Evolutionary conservation across 768 basidiomycete genomes (phyloP), one percentile per base, ranked within the genome.

Genomic region (Boletus rex-veris): DNA sequence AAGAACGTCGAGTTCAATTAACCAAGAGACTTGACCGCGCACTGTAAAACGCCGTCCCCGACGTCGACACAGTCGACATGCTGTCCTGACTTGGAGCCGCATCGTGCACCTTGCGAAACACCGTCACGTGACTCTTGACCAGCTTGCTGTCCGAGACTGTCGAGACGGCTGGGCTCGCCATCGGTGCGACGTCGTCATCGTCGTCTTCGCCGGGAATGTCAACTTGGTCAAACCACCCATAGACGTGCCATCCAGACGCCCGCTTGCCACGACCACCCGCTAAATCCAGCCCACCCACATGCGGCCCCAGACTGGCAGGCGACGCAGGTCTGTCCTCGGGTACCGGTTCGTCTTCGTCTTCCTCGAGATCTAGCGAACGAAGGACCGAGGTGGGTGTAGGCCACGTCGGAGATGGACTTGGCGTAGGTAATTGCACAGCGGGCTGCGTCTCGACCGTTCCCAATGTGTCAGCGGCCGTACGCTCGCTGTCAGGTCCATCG

Each of bases 241-340:
- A 70, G 9, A 58, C 57, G 18, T 70, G 62, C 68, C 70, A 71
- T 24, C 68, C 68, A 24, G 68, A 70, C 4, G 64, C 68, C 21
- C 68, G 70, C 45, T 71, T 70, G 14, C 68, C 68, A 31, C 64
- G 47, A 3, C 68, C 68, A 18, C 67, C 59, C 3, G 52, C 68
- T 9, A 71, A 47, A 50, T 70, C 70, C 26, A 70, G 47, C n/a
- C 68, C 68, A 2, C 68, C 68, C 2, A 48, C 58, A 24, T 68
- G 58, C 9, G 67, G 68, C 2, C 67, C 61, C 24, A 71, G 45
- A 45, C 58, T 69, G 15, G 58, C 65, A 1, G 50, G 59, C 28
- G 67, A 57, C 7, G 38, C 39, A 24, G 59, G 60, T n/a, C 61
- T 54, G 18, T 55, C 52, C 39, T 7, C 52, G 4, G 50, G 24